Evolutionary conservation across 257 asterid species (phyloP).

Genomic region (Penstemon eatonii): DNA sequence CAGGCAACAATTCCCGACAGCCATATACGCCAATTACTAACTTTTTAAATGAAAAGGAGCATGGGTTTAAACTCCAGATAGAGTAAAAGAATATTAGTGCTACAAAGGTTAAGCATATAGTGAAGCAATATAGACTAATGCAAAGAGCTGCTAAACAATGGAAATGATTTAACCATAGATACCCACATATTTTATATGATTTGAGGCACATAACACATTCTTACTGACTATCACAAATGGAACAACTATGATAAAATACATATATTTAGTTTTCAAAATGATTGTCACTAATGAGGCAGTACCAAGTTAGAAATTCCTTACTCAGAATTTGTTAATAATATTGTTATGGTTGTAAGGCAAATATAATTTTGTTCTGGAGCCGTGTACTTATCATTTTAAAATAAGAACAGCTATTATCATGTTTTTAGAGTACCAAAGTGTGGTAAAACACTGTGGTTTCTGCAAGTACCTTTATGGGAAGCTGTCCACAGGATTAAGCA

Average conservation of each 20-base stretch:
- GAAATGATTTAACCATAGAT: constrained; percentile 13
- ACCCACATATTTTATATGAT: constrained; percentile 1
- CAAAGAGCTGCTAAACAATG: not conserved
- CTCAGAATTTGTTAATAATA: not conserved
- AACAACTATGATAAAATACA: not conserved
- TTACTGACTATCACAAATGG: constrained; percentile 6
- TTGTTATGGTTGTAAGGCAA: not conserved
- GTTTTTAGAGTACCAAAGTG: not conserved
- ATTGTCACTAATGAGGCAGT: too few relatives aligned
- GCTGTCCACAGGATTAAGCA: constrained; percentile 63
- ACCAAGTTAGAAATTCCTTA: too few relatives aligned
- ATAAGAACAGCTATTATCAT: not conserved
- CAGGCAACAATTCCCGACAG: constrained; percentile 86
- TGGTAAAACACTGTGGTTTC: not conserved
- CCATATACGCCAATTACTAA: constrained; percentile 59
- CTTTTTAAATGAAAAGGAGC: constrained; percentile 62
- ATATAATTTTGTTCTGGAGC: not conserved
- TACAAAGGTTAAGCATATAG: constrained; percentile 19
- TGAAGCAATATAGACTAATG: constrained; percentile 20
- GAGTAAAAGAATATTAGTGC: constrained; percentile 19
- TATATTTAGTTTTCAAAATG: not conserved
- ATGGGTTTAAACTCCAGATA: constrained; percentile 37
- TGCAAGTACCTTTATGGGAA: constrained; percentile 58
- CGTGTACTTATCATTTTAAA: not conserved
- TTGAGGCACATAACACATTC: not conserved